Evolutionary conservation across 176 grass and related monocot genomes (phyloP).

Genomic region (Aegilops tauschii): DNA sequence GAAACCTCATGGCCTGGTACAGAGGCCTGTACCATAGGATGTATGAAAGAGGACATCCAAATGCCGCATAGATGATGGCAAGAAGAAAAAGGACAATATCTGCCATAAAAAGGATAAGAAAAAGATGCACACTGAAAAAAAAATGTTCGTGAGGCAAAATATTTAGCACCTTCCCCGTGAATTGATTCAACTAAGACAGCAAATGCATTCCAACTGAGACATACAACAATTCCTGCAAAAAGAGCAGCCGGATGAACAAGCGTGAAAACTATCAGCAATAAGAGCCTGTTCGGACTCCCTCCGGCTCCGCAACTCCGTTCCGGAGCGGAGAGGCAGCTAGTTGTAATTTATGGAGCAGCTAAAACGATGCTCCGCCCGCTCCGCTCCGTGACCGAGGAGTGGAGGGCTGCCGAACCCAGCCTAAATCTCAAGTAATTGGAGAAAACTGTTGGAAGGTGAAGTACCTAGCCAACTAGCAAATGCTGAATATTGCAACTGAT

Average conservation of each 20-base stretch:
- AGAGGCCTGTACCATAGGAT: constrained; percentile 90
- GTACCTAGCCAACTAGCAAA: constrained; percentile 97
- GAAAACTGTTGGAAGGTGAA: constrained; percentile 24
- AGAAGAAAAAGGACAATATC: constrained; percentile 77
- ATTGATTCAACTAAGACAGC: constrained; percentile 63
- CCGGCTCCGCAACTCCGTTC: too few relatives aligned
- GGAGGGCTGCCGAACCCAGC: too few relatives aligned
- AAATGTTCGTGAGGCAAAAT: neutral
- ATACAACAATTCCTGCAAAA: constrained; percentile 63
- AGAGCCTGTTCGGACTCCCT: too few relatives aligned
- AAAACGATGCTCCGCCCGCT: too few relatives aligned
- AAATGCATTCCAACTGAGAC: constrained; percentile 77
- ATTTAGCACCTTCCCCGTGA: constrained; percentile 60
- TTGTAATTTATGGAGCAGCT: too few relatives aligned
- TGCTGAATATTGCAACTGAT: constrained; percentile 75
- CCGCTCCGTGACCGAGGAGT: too few relatives aligned
- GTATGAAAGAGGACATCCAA: constrained; percentile 87
- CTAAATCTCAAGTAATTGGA: neutral
- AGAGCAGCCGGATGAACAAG: neutral
- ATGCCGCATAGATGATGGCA: constrained; percentile 72
- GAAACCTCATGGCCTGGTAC: constrained; percentile 83
- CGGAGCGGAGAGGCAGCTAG: too few relatives aligned
- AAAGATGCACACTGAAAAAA: neutral
- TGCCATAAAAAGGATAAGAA: constrained; percentile 34
- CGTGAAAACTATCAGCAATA: constrained; percentile 12